Conservation (phyloP, 331 rosid genomes). For the Acacia pycnantha region DNA sequence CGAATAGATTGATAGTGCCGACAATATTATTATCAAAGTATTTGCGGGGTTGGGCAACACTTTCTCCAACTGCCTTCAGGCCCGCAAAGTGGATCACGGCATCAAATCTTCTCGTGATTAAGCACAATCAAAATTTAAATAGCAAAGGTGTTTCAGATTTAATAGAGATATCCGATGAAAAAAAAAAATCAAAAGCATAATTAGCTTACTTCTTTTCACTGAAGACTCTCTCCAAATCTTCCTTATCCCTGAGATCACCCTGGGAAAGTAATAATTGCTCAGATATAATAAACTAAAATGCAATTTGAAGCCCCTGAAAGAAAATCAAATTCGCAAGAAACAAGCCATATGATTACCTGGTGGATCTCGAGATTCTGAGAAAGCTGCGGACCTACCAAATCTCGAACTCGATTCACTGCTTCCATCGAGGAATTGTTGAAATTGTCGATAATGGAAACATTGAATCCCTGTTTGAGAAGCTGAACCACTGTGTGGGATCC, state of each 20-base stretch:
- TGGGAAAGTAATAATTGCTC: neutral
- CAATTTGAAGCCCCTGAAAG: neutral
- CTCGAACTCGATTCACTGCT: conserved; percentile 57
- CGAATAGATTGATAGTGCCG: conserved; percentile 35
- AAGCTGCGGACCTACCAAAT: conserved; percentile 52
- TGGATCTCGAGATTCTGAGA: conserved; percentile 54
- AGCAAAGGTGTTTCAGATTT: neutral
- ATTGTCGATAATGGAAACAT: conserved; percentile 55
- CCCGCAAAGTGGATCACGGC: conserved; percentile 79
- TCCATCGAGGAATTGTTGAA: conserved; percentile 53
- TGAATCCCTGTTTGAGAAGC: conserved; percentile 57
- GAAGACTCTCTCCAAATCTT: conserved; percentile 58
- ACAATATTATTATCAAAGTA: conserved; percentile 58
- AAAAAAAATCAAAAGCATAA: neutral
- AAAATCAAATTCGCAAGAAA: neutral
- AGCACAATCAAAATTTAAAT: neutral
- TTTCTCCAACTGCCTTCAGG: conserved; percentile 68
- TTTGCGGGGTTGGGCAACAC: conserved; percentile 51
- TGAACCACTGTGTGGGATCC: conserved; percentile 68
- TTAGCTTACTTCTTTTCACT: conserved; percentile 37
- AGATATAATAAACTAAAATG: neutral
- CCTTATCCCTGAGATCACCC: conserved; percentile 45
- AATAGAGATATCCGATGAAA: neutral
- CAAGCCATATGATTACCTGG: conserved; percentile 33
- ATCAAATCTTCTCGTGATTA: conserved; percentile 46